Evolutionary conservation across 2,329 filamentous ascomycete genomes (phyloP).

Genomic region (Monilinia vaccinii-corymbosi): DNA sequence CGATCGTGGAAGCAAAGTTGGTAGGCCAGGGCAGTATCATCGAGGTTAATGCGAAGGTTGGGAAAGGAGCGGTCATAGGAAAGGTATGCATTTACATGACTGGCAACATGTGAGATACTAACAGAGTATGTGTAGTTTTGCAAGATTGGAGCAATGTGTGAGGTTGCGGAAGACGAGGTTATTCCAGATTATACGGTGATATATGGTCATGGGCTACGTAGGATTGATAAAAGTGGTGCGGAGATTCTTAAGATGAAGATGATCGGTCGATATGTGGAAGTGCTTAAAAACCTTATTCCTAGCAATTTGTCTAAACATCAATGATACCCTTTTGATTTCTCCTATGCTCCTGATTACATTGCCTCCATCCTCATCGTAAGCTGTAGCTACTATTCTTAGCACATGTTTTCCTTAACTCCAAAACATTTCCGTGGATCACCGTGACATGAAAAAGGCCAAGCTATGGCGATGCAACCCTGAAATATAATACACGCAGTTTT

Average conservation of each 20-base stretch:
- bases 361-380: not conserved
- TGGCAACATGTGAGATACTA: not conserved
- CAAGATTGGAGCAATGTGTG: slow-evolving; percentile 57
- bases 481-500: slow-evolving; percentile 25
- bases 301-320: slow-evolving; percentile 39
- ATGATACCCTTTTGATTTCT: slow-evolving; percentile 15
- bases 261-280: slow-evolving; percentile 58
- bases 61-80: slow-evolving; percentile 51
- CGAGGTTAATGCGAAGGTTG: slow-evolving; percentile 51
- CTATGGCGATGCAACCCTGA: slow-evolving; percentile 20
- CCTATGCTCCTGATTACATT: slow-evolving; percentile 1
- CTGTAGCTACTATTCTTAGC: slow-evolving; percentile 7
- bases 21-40: slow-evolving; percentile 47
- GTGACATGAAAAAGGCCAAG: slow-evolving; percentile 22
- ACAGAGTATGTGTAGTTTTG: slow-evolving; percentile 43
- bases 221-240: slow-evolving; percentile 50
- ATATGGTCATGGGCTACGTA: slow-evolving; percentile 52
- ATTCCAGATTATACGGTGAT: slow-evolving; percentile 61
- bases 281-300: slow-evolving; percentile 56
- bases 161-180: slow-evolving; percentile 46
- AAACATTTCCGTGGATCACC: not conserved
- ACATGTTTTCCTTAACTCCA: slow-evolving; percentile 9
- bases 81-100: slow-evolving; percentile 38
- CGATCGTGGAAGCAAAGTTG: slow-evolving; percentile 45
- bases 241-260: slow-evolving; percentile 54